Evolutionary conservation across 345 rosid genomes (phyloP).

Genomic region (Ailanthus altissimus): DNA sequence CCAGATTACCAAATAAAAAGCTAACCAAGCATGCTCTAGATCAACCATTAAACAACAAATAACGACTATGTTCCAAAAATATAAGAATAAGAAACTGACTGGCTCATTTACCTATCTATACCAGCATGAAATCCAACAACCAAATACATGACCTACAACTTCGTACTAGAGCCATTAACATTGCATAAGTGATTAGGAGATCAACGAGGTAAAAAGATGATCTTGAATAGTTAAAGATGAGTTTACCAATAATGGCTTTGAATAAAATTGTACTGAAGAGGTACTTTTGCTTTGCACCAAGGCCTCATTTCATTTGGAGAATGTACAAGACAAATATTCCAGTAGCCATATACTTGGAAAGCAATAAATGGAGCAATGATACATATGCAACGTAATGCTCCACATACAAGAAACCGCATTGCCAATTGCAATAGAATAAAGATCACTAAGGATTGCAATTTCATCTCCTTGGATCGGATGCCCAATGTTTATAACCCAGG

Average conservation of each 20-base stretch:
- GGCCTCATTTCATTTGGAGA: slow-evolving; percentile 60
- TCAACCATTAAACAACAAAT: background rate
- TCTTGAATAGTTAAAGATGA: slow-evolving; percentile 13
- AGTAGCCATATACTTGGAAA: slow-evolving; percentile 85
- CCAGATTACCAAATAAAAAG: background rate
- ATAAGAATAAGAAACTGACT: background rate
- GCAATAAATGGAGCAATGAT: slow-evolving; percentile 71
- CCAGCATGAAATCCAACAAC: background rate
- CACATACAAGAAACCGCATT: slow-evolving; percentile 55
- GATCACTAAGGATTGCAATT: slow-evolving; percentile 5
- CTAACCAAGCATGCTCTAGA: background rate
- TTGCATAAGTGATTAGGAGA: background rate
- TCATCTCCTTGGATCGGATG: background rate
- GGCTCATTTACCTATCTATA: background rate
- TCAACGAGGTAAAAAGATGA: background rate
- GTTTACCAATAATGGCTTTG: slow-evolving; percentile 89
- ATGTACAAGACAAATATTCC: slow-evolving; percentile 64
- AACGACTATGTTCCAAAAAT: background rate
- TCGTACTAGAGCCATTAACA: background rate
- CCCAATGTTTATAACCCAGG: background rate
- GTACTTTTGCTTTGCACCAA: slow-evolving; percentile 84
- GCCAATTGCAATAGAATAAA: slow-evolving; percentile 52
- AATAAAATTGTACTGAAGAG: slow-evolving; percentile 75
- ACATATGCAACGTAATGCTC: slow-evolving; percentile 56
- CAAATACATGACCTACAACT: background rate